A percentile compares a stretch with the other conserved stretches of the same genome.
Conservation (phyloP, 441 rosid species). For the Aleurites moluccanus region DNA sequence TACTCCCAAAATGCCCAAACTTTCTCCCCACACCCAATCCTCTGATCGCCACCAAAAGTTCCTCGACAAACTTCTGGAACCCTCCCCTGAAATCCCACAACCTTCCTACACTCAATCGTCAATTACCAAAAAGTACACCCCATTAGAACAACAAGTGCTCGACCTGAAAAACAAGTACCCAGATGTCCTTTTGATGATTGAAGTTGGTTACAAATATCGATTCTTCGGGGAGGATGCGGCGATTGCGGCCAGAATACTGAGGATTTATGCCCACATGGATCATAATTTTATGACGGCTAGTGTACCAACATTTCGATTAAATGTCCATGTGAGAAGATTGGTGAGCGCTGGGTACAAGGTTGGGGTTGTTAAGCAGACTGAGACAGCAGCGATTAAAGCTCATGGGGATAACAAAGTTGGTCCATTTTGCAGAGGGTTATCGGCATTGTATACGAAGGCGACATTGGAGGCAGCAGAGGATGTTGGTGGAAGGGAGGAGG, state of each 20-base stretch:
- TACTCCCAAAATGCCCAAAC: slow-evolving; percentile 51
- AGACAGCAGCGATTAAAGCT: slow-evolving; percentile 89
- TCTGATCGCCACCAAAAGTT: slow-evolving; percentile 50
- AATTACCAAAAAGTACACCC: slow-evolving; percentile 55
- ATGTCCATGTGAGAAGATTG: slow-evolving; percentile 78
- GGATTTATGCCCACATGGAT: slow-evolving; percentile 74
- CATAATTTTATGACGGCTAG: slow-evolving; percentile 89
- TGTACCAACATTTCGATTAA: slow-evolving; percentile 79
- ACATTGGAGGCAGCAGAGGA: slow-evolving; percentile 92
- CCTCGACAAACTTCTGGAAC: slow-evolving; percentile 52
- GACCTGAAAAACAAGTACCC: slow-evolving; percentile 67
- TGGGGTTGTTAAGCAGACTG: slow-evolving; percentile 96
- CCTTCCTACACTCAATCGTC: slow-evolving; percentile 20
- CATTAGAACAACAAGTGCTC: slow-evolving; percentile 83
- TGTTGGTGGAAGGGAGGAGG: slow-evolving; percentile 65
- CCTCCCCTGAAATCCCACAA: slow-evolving; percentile 25
- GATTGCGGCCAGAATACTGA: slow-evolving; percentile 69
- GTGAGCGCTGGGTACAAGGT: slow-evolving; percentile 85
- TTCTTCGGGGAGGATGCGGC: slow-evolving; percentile 92
- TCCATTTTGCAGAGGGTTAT: slow-evolving; percentile 41
- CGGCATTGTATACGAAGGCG: slow-evolving; percentile 85
- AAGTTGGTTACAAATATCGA: slow-evolving; percentile 89
- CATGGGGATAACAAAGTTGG: slow-evolving; percentile 51
- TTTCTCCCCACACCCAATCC: slow-evolving; percentile 51
- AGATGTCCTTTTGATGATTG: slow-evolving; percentile 83